Conservation (phyloP, 208 protist species). For the Trypanosoma boissoni region DNA sequence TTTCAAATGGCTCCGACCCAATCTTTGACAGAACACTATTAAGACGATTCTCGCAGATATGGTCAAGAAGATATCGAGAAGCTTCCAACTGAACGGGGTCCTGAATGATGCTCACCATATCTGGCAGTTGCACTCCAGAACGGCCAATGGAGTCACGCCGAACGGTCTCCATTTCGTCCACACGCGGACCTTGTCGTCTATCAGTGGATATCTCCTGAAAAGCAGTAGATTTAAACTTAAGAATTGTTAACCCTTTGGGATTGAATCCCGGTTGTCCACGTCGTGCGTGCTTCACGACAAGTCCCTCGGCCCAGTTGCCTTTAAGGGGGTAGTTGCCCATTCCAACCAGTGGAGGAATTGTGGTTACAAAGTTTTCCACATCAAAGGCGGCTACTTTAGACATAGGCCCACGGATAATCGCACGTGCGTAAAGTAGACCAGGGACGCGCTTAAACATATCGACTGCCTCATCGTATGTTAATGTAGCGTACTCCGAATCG, state of each 20-base stretch:
- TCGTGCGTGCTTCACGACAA: slow-evolving; percentile 74
- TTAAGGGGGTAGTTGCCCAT: slow-evolving; percentile 81
- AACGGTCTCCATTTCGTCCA: slow-evolving; percentile 67
- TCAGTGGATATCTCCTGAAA: slow-evolving; percentile 87
- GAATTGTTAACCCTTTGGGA: slow-evolving; percentile 49
- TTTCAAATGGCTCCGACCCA: slow-evolving; percentile 73
- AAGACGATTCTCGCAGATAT: slow-evolving; percentile 82
- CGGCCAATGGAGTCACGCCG: slow-evolving; percentile 43
- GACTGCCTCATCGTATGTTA: slow-evolving; percentile 68
- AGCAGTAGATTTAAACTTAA: slow-evolving; percentile 87
- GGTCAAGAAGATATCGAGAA: slow-evolving; percentile 43
- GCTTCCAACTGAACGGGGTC: slow-evolving; percentile 43
- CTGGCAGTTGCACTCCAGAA: slow-evolving; percentile 69
- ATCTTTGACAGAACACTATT: slow-evolving; percentile 83
- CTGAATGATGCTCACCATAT: slow-evolving; percentile 59
- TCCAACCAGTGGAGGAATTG: slow-evolving; percentile 75
- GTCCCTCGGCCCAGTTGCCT: slow-evolving; percentile 80
- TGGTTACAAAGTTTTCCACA: slow-evolving; percentile 79
- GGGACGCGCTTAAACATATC: slow-evolving; percentile 69
- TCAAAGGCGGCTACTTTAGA: slow-evolving; percentile 79
- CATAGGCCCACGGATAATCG: slow-evolving; percentile 74
- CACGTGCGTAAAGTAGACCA: slow-evolving; percentile 68
- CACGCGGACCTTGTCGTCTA: slow-evolving; percentile 55
- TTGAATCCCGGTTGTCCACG: slow-evolving; percentile 64
- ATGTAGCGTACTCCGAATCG: slow-evolving; percentile 33